Percentiles rank a stretch among this genome's conserved stretches.
phyloP scores from a whole-genome alignment of 441 rosid species.

The Arabidopsis lyrata region DNA sequence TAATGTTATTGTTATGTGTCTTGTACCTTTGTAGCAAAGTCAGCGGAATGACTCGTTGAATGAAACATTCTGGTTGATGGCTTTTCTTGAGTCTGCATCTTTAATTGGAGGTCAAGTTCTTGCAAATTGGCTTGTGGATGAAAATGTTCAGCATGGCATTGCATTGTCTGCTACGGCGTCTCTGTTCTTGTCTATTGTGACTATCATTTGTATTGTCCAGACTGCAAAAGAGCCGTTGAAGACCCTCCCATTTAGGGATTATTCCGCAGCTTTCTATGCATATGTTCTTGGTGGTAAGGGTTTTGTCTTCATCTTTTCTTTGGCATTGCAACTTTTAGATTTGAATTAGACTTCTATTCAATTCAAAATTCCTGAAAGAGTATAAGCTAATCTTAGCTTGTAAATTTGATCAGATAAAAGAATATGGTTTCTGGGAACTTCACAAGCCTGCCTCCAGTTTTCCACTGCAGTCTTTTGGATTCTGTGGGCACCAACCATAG shows the following conservation, averaged over 20 bases:
- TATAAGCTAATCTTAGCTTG: not conserved
- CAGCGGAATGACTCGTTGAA: conserved; percentile 73
- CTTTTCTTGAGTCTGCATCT: conserved; percentile 79
- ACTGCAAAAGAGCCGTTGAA: conserved; percentile 63
- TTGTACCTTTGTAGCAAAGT: conserved; percentile 69
- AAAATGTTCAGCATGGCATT: conserved; percentile 52
- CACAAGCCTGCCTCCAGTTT: conserved; percentile 90
- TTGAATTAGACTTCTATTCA: not conserved
- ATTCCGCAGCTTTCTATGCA: conserved; percentile 57
- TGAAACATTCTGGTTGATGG: conserved; percentile 92
- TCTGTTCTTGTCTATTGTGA: conserved; percentile 58
- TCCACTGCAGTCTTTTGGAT: conserved; percentile 86
- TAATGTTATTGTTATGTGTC: not conserved
- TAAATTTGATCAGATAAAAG: conserved; percentile 70
- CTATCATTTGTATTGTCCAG: conserved; percentile 53
- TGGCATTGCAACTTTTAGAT: conserved; percentile 1
- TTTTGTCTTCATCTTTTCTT: not conserved
- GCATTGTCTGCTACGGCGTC: conserved; percentile 57
- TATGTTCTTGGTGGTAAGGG: conserved; percentile 70
- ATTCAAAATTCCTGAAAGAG: not conserved
- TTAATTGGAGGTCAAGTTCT: conserved; percentile 82
- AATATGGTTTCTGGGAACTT: conserved; percentile 72
- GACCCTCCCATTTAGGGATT: conserved; percentile 51
- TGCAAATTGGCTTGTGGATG: conserved; percentile 70
- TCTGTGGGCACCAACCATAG: conserved; percentile 92